Percentiles rank a stretch among this genome's conserved stretches.
These are phyloP conservation scores for Albizia julibrissin DNA, from an alignment of 306 rosid genomes.

Conservation along the genomic window DNA sequence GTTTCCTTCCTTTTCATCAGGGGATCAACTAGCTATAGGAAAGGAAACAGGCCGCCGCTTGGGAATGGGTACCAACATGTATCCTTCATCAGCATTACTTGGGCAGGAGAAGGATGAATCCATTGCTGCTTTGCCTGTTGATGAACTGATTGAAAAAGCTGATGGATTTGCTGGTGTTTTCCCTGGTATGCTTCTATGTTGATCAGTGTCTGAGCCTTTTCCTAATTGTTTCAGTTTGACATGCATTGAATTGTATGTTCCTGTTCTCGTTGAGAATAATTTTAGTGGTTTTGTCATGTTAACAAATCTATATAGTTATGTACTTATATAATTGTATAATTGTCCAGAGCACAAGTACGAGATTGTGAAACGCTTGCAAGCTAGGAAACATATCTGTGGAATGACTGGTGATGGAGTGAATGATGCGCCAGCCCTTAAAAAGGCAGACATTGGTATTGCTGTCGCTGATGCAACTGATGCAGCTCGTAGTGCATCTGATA, in stretches of 20 bases:
- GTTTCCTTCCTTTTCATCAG: constrained; percentile 39
- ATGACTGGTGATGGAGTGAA: constrained; percentile 99
- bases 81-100: constrained; percentile 93
- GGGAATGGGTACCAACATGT: constrained; percentile 99
- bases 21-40: constrained; percentile 97
- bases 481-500: constrained; percentile 99
- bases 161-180: constrained; percentile 99
- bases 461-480: constrained; percentile 99
- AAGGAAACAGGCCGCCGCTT: constrained; percentile 99
- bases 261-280: not conserved
- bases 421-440: constrained; percentile 98
- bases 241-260: constrained; percentile 12
- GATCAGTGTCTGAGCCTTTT: constrained; percentile 6
- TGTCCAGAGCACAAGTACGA: constrained; percentile 91
- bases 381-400: constrained; percentile 98
- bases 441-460: constrained; percentile 98
- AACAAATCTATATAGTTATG: not conserved
- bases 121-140: constrained; percentile 81
- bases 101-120: constrained; percentile 97
- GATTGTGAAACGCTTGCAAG: constrained; percentile 98
- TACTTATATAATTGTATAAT: constrained; percentile 2
- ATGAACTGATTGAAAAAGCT: constrained; percentile 92
- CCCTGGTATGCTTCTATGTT: constrained; percentile 63
- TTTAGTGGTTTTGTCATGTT: constrained; percentile 18
- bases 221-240: constrained; percentile 12